A percentile compares a stretch with the other conserved stretches of the same genome.
Evolutionary conservation across 495 filamentous ascomycete genomes (phyloP).

Genomic region (Friedmanniomyces simplex): DNA sequence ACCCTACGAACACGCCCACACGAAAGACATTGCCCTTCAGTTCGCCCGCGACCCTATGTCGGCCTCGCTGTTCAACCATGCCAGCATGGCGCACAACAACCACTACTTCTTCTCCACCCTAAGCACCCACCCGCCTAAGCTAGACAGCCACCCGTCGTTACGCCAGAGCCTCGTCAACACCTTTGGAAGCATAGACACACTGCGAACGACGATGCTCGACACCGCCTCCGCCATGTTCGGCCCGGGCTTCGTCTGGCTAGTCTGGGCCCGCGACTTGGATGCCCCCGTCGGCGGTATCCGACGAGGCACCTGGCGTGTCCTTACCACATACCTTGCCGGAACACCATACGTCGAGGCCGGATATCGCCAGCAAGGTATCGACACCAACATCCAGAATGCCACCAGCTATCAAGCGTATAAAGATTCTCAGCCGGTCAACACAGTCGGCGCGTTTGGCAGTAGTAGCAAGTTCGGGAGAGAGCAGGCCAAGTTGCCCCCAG

Average conservation of each 20-base stretch:
- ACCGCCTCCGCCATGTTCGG: conserved; percentile 92
- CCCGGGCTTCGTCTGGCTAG: conserved; percentile 92
- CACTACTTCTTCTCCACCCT: conserved; percentile 81
- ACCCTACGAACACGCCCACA: conserved; percentile 43
- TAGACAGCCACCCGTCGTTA: conserved; percentile 8
- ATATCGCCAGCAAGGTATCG: conserved; percentile 64
- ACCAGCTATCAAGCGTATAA: not conserved
- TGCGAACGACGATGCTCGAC: conserved; percentile 65
- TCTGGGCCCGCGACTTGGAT: conserved; percentile 28
- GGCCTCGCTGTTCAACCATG: conserved; percentile 84
- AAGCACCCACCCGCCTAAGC: conserved; percentile 2
- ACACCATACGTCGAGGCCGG: conserved; percentile 77
- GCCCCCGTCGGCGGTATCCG: conserved; percentile 25
- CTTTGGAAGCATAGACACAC: conserved; percentile 72
- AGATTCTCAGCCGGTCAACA: conserved; percentile 25
- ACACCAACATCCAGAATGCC: conserved; percentile 60
- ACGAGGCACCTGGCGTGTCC: conserved; percentile 50
- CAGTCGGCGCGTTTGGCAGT: conserved; percentile 39
- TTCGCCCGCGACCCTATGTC: conserved; percentile 66
- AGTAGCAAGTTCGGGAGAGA: not conserved
- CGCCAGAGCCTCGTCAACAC: conserved; percentile 47
- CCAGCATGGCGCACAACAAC: conserved; percentile 94
- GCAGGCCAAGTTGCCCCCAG: conserved; percentile 42
- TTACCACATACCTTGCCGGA: conserved; percentile 85
- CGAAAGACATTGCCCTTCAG: conserved; percentile 59